These are phyloP conservation scores for Candida ipomoeae DNA, from an alignment of 805 yeast genomes.

Conservation along the genomic window DNA sequence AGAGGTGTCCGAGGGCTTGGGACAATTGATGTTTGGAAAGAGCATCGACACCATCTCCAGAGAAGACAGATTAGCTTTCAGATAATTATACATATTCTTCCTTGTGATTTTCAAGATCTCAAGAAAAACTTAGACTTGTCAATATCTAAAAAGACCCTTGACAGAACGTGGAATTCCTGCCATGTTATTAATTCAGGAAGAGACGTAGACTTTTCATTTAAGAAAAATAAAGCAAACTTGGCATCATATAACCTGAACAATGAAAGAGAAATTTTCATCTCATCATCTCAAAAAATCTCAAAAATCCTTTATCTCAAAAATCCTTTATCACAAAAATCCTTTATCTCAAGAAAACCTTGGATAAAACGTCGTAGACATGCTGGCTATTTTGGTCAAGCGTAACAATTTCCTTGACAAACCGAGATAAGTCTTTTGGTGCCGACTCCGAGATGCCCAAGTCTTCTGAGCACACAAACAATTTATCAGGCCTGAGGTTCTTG, in stretches of 20 bases:
- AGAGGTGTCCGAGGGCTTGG: conserved; percentile 65
- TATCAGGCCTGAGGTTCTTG: conserved; percentile 40
- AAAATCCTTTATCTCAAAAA: conserved; percentile 16
- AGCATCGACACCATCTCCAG: conserved; percentile 39
- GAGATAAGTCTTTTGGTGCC: conserved; percentile 32
- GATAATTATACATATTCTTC: conserved; percentile 1
- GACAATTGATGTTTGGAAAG: conserved; percentile 73
- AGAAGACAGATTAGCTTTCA: conserved; percentile 15
- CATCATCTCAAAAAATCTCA: conserved; percentile 5
- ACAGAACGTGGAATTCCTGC: no score
- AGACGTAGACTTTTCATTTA: no score
- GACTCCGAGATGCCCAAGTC: conserved; percentile 34
- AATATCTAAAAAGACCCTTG: not conserved
- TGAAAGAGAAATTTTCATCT: not conserved
- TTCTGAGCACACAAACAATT: conserved; percentile 37
- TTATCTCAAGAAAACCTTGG: conserved; percentile 19
- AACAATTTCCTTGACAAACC: conserved; percentile 37
- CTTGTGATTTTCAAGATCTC: not conserved
- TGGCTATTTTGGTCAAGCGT: conserved; percentile 23
- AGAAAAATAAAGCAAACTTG: no score
- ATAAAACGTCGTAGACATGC: conserved; percentile 20
- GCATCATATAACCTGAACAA: no score
- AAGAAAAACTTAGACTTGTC: no score
- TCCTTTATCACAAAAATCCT: conserved; percentile 9
- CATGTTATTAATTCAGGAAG: no score